Base-by-base conservation (phyloP, 129 eudicot species). In the Smallanthus sonchifolius region DNA sequence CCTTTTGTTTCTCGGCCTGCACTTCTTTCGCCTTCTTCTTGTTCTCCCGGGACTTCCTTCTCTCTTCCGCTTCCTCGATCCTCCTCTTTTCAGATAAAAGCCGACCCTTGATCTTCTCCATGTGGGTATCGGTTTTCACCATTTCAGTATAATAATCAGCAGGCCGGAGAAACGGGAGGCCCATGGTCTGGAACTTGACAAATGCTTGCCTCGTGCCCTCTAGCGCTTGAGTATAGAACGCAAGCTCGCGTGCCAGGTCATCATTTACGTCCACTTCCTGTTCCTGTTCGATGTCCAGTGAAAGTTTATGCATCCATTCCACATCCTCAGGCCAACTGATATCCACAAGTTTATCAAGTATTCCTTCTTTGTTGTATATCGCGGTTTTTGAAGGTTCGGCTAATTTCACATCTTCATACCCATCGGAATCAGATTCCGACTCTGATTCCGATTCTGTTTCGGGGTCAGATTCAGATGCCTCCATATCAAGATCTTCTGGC, bases 41-140 rank as follows among this genome's bases (percentile, higher is more conserved):
- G 70, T 83, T 80, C 38, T 92, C 96, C 43, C 97, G 82, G n/a
- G 82, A 76, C 77, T 92, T 92, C 78, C 87, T 87, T 57, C 97
- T 92, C 87, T 92, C 96, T 62, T 92, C 97, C 14, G 91, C 88
- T 69, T 92, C 97, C 79, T 92, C 97, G 0, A 80, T 80, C 81
- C 79, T 84, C 68, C 68, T 85, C 85, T 92, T 89, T 76, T 85
- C 94, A 0, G 82, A 80, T 78, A 92, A 77, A n/a, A 92, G 94
- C 37, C 86, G 82, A 6, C 94, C 84, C 87, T 87, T 89, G 8
- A 92, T 88, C 64, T 87, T 92, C 84, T 80, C 94, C 97, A 89
- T 92, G 89, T 92, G 97, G 9, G 77, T 4, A 64, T 92, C 97
- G 11, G 87, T 70, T 74, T 92, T 92, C 84, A 89, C 93, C 97